These are phyloP conservation scores for Picochlorum costavermella DNA, from an alignment of 139 green algal genomes.

Conservation along the genomic window DNA sequence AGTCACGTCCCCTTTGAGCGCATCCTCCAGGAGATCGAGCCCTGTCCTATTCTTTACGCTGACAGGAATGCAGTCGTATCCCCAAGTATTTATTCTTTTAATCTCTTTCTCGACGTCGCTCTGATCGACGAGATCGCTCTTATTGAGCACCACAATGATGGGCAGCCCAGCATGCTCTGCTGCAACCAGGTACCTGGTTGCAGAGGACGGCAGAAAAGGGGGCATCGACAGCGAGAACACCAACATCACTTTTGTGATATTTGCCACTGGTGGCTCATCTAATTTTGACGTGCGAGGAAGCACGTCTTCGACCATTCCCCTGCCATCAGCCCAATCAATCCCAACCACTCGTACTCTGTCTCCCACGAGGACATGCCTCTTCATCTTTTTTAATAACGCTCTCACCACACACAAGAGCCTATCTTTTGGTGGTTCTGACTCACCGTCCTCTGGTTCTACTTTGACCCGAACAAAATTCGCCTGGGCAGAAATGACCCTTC, in stretches of 20 bases:
- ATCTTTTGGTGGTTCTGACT: not conserved
- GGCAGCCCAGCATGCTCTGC: slow-evolving; percentile 66
- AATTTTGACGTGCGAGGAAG: slow-evolving; percentile 52
- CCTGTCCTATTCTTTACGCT: slow-evolving; percentile 57
- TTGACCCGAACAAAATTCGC: slow-evolving; percentile 74
- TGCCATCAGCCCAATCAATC: slow-evolving; percentile 72
- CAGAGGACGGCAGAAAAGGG: slow-evolving; percentile 56
- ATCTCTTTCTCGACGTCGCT: slow-evolving; percentile 30
- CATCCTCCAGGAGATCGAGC: slow-evolving; percentile 41
- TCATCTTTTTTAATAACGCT: slow-evolving; percentile 85
- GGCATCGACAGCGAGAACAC: slow-evolving; percentile 73
- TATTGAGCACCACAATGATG: slow-evolving; percentile 88
- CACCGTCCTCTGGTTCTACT: slow-evolving; percentile 7
- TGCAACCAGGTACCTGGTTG: slow-evolving; percentile 81
- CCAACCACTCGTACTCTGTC: slow-evolving; percentile 63
- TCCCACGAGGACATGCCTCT: slow-evolving; percentile 76
- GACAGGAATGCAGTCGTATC: slow-evolving; percentile 64
- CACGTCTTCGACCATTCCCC: slow-evolving; percentile 69
- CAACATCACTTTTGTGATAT: slow-evolving; percentile 85
- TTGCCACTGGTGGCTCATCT: slow-evolving; percentile 77
- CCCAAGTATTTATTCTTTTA: slow-evolving; percentile 60
- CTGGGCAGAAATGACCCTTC: slow-evolving; percentile 67
- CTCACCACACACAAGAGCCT: slow-evolving; percentile 81
- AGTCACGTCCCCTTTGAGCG: slow-evolving; percentile 41
- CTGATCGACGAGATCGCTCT: slow-evolving; percentile 66